Percentiles rank a stretch among this genome's conserved stretches.
Evolutionary conservation across 2,329 filamentous ascomycete species (phyloP).

Genomic region (Pseudogymnoascus sp.): DNA sequence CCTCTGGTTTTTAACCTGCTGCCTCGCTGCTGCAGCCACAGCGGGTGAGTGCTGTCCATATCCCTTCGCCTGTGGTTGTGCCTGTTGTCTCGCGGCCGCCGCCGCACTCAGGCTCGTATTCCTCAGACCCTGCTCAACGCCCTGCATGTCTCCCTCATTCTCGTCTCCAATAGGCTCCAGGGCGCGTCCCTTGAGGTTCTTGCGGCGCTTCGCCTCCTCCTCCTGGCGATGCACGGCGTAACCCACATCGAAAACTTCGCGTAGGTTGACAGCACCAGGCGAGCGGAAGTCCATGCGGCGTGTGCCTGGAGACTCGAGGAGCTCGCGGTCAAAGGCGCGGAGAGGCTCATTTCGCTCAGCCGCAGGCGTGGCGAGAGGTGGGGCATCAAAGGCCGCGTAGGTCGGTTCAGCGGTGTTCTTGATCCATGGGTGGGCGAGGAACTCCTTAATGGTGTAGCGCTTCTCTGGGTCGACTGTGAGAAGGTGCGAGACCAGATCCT

Average conservation of each 20-base stretch:
- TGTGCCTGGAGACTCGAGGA: slow-evolving; percentile 46
- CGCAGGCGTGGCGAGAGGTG: slow-evolving; percentile 61
- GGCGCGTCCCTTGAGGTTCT: slow-evolving; percentile 63
- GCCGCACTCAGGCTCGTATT: slow-evolving; percentile 68
- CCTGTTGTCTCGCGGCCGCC: slow-evolving; percentile 48
- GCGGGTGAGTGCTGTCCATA: slow-evolving; percentile 85
- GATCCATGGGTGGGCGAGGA: slow-evolving; percentile 93
- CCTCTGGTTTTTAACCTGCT: slow-evolving; percentile 64
- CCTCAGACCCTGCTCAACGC: slow-evolving; percentile 79
- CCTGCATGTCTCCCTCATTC: slow-evolving; percentile 54
- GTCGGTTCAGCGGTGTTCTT: slow-evolving; percentile 60
- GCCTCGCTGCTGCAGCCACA: slow-evolving; percentile 74
- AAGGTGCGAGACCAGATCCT: slow-evolving; percentile 88
- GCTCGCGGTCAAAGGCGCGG: slow-evolving; percentile 48
- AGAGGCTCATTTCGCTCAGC: slow-evolving; percentile 31
- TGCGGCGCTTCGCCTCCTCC: slow-evolving; percentile 86
- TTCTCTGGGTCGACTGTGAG: slow-evolving; percentile 92
- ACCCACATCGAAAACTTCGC: slow-evolving; percentile 96
- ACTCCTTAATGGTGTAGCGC: slow-evolving; percentile 86
- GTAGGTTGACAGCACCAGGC: slow-evolving; percentile 86
- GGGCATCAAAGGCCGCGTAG: slow-evolving; percentile 57
- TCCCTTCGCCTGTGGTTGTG: slow-evolving; percentile 40
- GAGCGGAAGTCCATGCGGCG: slow-evolving; percentile 88
- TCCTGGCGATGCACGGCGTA: slow-evolving; percentile 96
- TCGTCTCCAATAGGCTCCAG: slow-evolving; percentile 58